Percentiles rank a stretch among this genome's conserved stretches.
These are phyloP conservation scores for Hericium erinaceus DNA, from an alignment of 768 basidiomycete genomes.

Conservation along the genomic window DNA sequence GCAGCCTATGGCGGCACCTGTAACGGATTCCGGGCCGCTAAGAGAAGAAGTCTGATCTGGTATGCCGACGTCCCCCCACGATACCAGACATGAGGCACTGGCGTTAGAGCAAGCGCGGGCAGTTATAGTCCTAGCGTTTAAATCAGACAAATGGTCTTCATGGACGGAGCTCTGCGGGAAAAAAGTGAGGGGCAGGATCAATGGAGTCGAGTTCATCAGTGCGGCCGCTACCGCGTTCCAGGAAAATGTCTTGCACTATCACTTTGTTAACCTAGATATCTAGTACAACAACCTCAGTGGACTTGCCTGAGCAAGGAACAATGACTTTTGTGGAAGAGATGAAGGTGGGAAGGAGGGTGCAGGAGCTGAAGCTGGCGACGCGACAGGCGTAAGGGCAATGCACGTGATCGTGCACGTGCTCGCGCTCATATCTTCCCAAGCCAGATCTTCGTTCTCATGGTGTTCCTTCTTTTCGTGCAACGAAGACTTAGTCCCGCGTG, in stretches of 20 bases:
- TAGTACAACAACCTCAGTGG: no score
- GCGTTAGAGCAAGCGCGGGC: not conserved
- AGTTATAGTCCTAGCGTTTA: not conserved
- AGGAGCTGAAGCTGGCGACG: not conserved
- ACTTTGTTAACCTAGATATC: no score
- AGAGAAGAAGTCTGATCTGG: not conserved
- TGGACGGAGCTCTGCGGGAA: not conserved
- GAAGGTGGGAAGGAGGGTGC: not conserved
- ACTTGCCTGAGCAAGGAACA: no score
- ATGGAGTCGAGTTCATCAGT: not conserved
- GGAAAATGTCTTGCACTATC: no score
- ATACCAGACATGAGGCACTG: not conserved
- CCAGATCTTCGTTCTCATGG: no score
- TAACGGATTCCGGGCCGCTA: not conserved
- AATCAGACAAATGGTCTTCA: not conserved
- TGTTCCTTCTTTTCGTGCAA: no score
- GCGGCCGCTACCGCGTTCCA: no score
- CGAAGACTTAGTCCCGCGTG: no score
- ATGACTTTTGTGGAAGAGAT: no score
- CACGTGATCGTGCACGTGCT: no score
- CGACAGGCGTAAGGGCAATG: no score
- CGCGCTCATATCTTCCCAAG: no score
- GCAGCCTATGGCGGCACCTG: constrained; percentile 26
- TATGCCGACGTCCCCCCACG: not conserved
- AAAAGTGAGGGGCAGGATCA: not conserved